These are phyloP conservation scores for Malania oleifera DNA, from an alignment of 164 flowering plant species.

Conservation along the genomic window DNA sequence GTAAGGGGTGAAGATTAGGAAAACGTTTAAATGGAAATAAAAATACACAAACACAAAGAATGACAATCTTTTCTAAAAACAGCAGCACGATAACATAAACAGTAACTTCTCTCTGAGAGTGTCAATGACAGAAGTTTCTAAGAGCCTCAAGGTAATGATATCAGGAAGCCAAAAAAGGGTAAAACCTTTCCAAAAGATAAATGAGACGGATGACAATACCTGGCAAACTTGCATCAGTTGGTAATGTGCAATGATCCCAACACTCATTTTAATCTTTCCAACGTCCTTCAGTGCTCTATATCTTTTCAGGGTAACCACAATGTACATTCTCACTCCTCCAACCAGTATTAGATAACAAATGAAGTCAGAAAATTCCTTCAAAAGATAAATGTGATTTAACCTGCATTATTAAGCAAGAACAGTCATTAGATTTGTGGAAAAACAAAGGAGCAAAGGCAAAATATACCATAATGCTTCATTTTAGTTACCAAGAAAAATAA, in stretches of 20 bases:
- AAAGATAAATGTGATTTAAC: slow-evolving; percentile 13
- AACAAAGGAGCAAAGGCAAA: neutral
- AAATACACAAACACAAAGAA: no score
- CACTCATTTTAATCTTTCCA: slow-evolving; percentile 55
- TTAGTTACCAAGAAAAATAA: neutral
- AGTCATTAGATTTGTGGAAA: neutral
- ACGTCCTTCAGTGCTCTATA: slow-evolving; percentile 43
- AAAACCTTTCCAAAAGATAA: neutral
- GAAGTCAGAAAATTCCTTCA: neutral
- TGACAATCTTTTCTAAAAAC: no score
- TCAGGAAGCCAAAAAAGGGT: neutral
- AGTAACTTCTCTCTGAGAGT: no score
- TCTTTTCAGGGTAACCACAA: slow-evolving; percentile 45
- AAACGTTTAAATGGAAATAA: no score
- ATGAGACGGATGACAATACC: slow-evolving; percentile 25
- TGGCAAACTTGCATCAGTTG: slow-evolving; percentile 75
- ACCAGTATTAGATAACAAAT: slow-evolving; percentile 12
- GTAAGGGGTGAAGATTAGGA: no score
- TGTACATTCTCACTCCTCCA: slow-evolving; percentile 58
- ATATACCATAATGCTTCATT: neutral
- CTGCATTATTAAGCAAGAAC: slow-evolving; percentile 16
- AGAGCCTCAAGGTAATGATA: neutral
- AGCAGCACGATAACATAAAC: no score
- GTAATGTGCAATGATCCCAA: slow-evolving; percentile 48
- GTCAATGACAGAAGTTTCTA: neutral